Evolutionary conservation across 768 basidiomycete genomes (phyloP), one percentile per base, ranked within the genome.

Genomic region (Tylopilus intermedius): DNA sequence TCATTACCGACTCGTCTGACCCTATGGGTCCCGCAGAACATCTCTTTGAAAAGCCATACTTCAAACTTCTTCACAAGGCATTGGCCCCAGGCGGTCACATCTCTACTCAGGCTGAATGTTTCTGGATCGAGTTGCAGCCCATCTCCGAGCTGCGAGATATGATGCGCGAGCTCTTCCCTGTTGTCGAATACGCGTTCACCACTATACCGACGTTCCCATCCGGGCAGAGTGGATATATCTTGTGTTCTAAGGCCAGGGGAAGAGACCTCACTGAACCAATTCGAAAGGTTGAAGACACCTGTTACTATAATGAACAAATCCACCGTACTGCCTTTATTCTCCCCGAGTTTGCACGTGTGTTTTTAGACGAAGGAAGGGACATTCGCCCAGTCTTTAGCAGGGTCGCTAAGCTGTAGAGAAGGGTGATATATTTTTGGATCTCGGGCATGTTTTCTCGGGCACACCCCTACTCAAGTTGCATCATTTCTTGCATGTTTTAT

Each of bases 161-260:
- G 69, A 88, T 86, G 38, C 74, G 79, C 49, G 72, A 74, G 42
- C 71, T 96, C 54, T 99, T 97, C 77, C 77, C 87, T 38, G 80
- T 82, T 15, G 76, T 84, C 39, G 87, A 92, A 65, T 99, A 96
- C 67, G 95, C 93, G 14, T 96, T 79, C 72, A 94, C 93, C 54
- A 96, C 93, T 26, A 94, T 97, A 60, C 95, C 95, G 1, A 95
- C 94, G 14, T 99, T 98, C 72, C 95, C 95, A n/a, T 87, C 89
- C n/a, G 95, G 95, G 38, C 94, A 94, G 67, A 99, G 97, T 62
- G 94, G 95, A 22, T 94, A 94, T 73, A 78, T 94, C 58, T 76
- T 97, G 45, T 90, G 88, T 69, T 85, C 93, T 48, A 93, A 88
- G 72, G 86, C 85, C 33, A 70, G 74, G 11, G 76, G 73, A 26